Evolutionary conservation across 2,329 filamentous ascomycete species (phyloP), one percentile per base, ranked within the genome.

Genomic region (Fusarium neocosmosporiellum): DNA sequence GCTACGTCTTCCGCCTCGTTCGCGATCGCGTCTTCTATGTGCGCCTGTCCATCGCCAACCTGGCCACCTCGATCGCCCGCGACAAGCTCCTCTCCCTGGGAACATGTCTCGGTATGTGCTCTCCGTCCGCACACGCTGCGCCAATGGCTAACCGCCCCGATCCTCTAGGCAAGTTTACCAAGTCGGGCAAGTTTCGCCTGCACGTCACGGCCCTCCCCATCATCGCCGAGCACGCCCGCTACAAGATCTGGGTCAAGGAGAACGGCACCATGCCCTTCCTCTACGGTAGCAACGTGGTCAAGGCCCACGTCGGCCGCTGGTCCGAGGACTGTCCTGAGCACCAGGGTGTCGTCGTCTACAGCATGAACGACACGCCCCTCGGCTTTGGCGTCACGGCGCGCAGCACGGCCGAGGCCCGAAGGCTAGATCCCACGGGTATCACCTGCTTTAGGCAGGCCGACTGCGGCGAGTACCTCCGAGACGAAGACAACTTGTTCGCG

Each of bases 241-340:
- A 98, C 85, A 98, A 98, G 90, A 91, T 98, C 77, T 98, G 95
- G 95, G 92, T 99, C 75, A 97, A 97, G 84, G 89, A 92, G 67
- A 98, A 98, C 84, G 96, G 96, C 75, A 95, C 97, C 79, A 98
- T 98, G 95, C 96, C 96, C 1, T 98, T 97, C 82, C 85, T 99
- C 54, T 99, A 98, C 83, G 96, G 96, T 61, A 94, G 94, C 65
- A 95, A 98, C 82, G 88, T 97, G 60, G 90, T 97, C 75, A 89
- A 89, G 81, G 87, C 87, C 10, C 87, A 89, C 78, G 89, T 96
- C 20, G 94, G 94, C 22, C 86, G 95, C 70, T 96, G 93, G 91
- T 93, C 91, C 43, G 95, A 98, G 79, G 96, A 98, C 85, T 95
- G 93, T 78, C 95, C 96, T 0, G 95, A 97, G 84, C 95, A 98